These are phyloP conservation scores for Helenozyma rhizophorensis DNA, from an alignment of 805 yeast species.

Conservation along the genomic window DNA sequence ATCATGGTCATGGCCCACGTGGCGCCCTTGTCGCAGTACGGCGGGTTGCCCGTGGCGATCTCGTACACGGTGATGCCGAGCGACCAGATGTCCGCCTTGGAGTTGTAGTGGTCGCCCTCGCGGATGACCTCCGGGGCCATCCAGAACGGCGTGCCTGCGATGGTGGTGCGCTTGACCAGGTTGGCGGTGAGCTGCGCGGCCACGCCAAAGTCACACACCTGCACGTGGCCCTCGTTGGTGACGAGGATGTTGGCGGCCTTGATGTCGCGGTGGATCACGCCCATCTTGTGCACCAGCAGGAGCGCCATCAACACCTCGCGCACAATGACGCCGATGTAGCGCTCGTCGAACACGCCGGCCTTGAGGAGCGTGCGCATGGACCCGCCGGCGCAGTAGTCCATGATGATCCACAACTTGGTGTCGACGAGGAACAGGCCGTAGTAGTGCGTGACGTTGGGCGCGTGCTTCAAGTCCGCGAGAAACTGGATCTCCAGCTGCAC, in stretches of 20 bases:
- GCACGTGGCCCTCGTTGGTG: constrained; percentile 83
- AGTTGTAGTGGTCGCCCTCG: constrained; percentile 84
- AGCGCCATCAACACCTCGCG: constrained; percentile 79
- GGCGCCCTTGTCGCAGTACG: constrained; percentile 93
- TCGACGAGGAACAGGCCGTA: constrained; percentile 85
- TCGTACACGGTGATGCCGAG: constrained; percentile 92
- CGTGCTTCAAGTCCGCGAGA: constrained; percentile 72
- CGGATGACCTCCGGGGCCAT: constrained; percentile 98
- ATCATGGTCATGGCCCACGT: constrained; percentile 91
- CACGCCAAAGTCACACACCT: constrained; percentile 96
- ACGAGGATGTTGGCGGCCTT: constrained; percentile 95
- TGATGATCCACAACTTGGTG: constrained; percentile 92
- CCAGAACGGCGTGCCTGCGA: constrained; percentile 97
- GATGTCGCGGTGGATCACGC: constrained; percentile 93
- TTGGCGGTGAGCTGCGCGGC: constrained; percentile 87
- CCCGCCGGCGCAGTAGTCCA: constrained; percentile 98
- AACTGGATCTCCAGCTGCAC: constrained; percentile 92
- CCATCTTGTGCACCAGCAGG: constrained; percentile 76
- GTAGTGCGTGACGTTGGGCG: constrained; percentile 90
- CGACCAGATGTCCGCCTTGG: constrained; percentile 97
- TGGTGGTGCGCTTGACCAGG: constrained; percentile 78
- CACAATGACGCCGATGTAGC: constrained; percentile 74
- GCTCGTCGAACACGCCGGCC: constrained; percentile 87
- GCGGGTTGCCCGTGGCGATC: constrained; percentile 96
- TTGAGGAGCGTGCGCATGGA: constrained; percentile 78